Conservation (phyloP, 441 rosid species). For the Pelargonium myrrhifolium region DNA sequence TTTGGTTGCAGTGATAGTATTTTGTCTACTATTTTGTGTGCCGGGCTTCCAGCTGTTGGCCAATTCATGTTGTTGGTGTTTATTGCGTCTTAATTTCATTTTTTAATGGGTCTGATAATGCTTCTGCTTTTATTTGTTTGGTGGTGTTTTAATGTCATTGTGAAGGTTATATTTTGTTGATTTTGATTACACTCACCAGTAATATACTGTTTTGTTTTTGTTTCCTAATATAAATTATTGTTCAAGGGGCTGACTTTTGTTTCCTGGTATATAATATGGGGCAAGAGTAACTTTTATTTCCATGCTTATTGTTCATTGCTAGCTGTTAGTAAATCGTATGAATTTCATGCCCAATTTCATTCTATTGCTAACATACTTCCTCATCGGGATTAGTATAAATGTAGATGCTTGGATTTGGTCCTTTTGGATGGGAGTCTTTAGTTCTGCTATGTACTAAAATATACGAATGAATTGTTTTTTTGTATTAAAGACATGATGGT, state of each 20-base stretch:
- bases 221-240: no score
- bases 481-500: background rate
- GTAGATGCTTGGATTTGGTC: background rate
- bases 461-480: no score
- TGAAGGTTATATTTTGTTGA: background rate
- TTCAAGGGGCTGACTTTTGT: no score
- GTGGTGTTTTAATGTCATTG: background rate
- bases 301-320: background rate
- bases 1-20: background rate
- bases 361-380: background rate
- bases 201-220: background rate
- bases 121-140: background rate
- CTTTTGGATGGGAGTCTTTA: background rate
- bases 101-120: background rate
- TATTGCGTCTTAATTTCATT: background rate
- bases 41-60: background rate
- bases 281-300: background rate
- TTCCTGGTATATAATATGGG: no score
- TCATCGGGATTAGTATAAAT: background rate
- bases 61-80: background rate
- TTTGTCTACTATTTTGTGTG: background rate
- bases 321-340: background rate
- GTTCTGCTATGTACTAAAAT: background rate
- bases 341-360: background rate
- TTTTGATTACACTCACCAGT: background rate